These are phyloP conservation scores for Lagerstroemia speciosa DNA, from an alignment of 345 rosid species.

Conservation along the genomic window DNA sequence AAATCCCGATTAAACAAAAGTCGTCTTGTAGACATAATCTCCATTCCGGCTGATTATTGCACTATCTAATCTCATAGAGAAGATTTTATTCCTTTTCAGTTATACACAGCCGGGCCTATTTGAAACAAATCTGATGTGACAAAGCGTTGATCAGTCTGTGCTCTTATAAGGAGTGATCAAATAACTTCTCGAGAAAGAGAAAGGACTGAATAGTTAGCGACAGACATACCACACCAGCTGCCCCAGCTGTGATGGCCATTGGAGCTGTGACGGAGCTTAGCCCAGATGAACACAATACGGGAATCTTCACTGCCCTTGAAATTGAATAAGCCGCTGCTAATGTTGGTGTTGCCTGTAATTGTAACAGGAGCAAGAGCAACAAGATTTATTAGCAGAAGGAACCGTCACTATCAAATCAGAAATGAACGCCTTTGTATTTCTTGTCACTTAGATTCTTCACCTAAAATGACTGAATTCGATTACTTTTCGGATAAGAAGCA, in stretches of 20 bases:
- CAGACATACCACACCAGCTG: slow-evolving; percentile 51
- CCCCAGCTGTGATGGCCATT: slow-evolving; percentile 61
- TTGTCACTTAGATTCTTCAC: neutral
- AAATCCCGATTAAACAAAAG: neutral
- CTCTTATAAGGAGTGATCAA: too few species aligned
- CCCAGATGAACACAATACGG: slow-evolving; percentile 56
- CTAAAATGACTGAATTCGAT: neutral
- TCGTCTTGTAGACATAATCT: neutral
- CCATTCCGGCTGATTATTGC: neutral
- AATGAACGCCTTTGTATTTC: neutral
- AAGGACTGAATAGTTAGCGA: too few species aligned
- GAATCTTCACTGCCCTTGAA: slow-evolving; percentile 50
- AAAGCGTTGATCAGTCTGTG: too few species aligned
- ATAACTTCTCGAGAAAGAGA: too few species aligned
- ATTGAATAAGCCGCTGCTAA: slow-evolving; percentile 57
- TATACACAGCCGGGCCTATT: too few species aligned
- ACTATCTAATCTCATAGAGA: too few species aligned
- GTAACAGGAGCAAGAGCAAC: neutral
- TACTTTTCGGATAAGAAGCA: neutral
- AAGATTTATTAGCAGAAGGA: neutral
- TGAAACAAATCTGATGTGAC: too few species aligned
- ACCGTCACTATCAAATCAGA: neutral
- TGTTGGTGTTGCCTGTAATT: slow-evolving; percentile 41
- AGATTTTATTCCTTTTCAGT: too few species aligned
- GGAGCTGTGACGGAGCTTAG: slow-evolving; percentile 58